Conservation (phyloP, 768 basidiomycete genomes). For the Pisolithus sp. region DNA sequence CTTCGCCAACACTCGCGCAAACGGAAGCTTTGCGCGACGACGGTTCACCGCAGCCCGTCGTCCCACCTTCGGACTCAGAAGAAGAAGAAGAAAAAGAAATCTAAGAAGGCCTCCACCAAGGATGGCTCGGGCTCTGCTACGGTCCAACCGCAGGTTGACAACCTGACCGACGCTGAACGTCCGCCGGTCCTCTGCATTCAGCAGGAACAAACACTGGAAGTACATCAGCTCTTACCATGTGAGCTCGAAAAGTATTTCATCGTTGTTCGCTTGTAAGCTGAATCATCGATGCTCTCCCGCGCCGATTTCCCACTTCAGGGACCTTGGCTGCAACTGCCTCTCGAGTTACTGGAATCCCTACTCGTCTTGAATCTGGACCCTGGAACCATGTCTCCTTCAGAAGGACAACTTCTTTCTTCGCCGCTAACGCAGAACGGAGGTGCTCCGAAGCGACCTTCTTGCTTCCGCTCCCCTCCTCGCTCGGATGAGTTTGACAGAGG, state of each 20-base stretch:
- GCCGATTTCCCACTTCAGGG: constrained; percentile 43
- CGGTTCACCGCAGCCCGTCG: constrained; percentile 16
- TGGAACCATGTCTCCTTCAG: constrained; percentile 46
- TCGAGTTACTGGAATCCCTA: constrained; percentile 80
- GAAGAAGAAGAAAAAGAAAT: constrained; percentile 68
- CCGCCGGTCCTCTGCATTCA: constrained; percentile 76
- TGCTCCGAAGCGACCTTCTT: constrained; percentile 5
- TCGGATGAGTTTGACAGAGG: constrained; percentile 38
- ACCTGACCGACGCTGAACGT: constrained; percentile 39
- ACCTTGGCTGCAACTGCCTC: constrained; percentile 85
- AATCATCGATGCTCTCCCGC: not conserved
- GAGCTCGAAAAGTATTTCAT: constrained; percentile 27
- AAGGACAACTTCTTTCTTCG: constrained; percentile 31
- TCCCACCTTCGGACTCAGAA: constrained; percentile 32
- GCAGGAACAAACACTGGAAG: constrained; percentile 90
- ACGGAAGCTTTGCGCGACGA: constrained; percentile 4
- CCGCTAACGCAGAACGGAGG: constrained; percentile 21
- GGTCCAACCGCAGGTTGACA: constrained; percentile 24
- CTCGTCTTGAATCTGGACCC: constrained; percentile 75
- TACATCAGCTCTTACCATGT: constrained; percentile 91
- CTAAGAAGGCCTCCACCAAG: constrained; percentile 48
- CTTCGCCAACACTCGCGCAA: not conserved
- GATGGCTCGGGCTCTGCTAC: constrained; percentile 25
- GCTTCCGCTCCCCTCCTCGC: constrained; percentile 17
- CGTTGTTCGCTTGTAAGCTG: not conserved